Base-by-base conservation (phyloP, 768 basidiomycete genomes). In the Pisolithus marmoratus region DNA sequence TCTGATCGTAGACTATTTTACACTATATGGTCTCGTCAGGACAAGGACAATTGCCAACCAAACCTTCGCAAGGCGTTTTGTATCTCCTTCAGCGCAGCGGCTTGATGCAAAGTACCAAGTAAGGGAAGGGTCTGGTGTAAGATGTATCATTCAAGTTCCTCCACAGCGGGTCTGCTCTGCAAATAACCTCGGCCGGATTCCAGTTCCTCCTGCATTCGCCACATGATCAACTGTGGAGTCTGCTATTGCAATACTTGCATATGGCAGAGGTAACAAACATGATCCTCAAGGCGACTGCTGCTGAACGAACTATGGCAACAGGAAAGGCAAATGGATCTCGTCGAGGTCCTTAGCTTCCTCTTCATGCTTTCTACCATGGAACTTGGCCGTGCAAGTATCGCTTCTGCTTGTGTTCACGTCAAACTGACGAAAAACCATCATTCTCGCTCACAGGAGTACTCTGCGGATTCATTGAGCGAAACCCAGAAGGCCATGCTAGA, bases 361-460 rank as follows among this genome's bases (percentile, higher is more conserved):
- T 94, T 98, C 75, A 96, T 97, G 87, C 76, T 99, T 54, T 94
- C 94, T 2, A 96, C 90, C 4, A 94, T 94, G 84, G 92, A 96
- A 63, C 82, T 98, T 6, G 94, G 94, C 44, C 77, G 85, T 59
- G 94, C 93, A 62, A 66, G 79, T 69, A 34, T 37, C 29, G 29
- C 36, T 20, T 41, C 15, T 14, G 14, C 8, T n/a, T 26, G 15
- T 20, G 5, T 19, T 15, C 44, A 19, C 7, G 2, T 15, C 24
- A 31, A 20, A 41, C 19, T 29, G 29, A 26, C 43, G 19, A 22
- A 41, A 14, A 38, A 19, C 20, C n/a, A 40, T 53, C 60, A 51
- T 58, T 55, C 27, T 41, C 36, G 42, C 38, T 7, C 5, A 20
- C 59, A 96, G 92, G 93, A 92, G 68, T 99, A 98, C 67, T 87